Evolutionary conservation across 176 grass and related monocot genomes (phyloP), one percentile per base, ranked within the genome.

Genomic region (Guadua angustifolia): DNA sequence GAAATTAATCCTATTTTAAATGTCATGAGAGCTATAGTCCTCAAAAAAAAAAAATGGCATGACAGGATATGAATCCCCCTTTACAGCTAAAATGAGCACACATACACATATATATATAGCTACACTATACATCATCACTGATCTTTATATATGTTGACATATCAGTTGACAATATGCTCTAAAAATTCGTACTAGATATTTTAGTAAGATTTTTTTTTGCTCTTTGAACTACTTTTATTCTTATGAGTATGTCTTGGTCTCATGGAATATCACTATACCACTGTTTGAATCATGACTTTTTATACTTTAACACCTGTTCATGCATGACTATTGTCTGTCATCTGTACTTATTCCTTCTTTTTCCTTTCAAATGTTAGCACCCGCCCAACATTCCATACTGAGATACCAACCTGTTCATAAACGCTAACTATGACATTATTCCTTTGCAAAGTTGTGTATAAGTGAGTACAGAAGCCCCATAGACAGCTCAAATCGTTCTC

Each of bases 371-470:
- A 71, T 47, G 25, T 33, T 78, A 59, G 53, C 35, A 89, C 77
- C 62, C 76, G 42, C 63, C 82, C 36, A 81, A 62, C 75, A 51
- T 59, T 61, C 22, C 69, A 62, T 57, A 39, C 21, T 63, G 35
- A n/a, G 58, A 81, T 14, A 29, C 57, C 80, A 85, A 26, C 47
- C 74, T 49, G 58, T 73, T 46, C 47, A 81, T 63, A 50, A 69
- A 50, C 25, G 15, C 49, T 76, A 83, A 56, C 26, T 17, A 24
- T 52, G 35, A 22, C 43, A 79, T 79, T 83, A 62, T 90, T 83
- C n/a, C 2, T 60, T 83, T 24, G 32, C 33, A 83, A 74, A 60
- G 67, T 74, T 74, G 58, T 53, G 52, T 50, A 83, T 83, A 82
- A 19, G 79, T 65, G 22, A 64, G 69, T 80, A 69, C 77, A 76